Conservation (phyloP, 495 filamentous ascomycete species). For the Mytilinidion resinicola region DNA sequence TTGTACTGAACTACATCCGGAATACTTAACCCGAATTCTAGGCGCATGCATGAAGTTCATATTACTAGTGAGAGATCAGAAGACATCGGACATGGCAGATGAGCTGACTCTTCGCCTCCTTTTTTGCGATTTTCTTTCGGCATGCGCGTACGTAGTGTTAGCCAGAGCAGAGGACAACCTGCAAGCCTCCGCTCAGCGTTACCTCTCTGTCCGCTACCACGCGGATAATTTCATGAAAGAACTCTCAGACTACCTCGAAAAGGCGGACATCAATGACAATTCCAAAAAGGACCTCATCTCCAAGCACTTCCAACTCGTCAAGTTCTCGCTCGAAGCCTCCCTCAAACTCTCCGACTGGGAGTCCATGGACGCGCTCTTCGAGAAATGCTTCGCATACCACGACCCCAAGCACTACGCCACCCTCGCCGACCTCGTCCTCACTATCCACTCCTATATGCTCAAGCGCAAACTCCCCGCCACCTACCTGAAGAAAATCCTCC, state of each 20-base stretch:
- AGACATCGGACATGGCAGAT: slow-evolving; percentile 33
- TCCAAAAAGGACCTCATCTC: slow-evolving; percentile 47
- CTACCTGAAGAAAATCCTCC: no score
- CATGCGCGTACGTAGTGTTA: slow-evolving; percentile 51
- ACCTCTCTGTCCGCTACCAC: slow-evolving; percentile 51
- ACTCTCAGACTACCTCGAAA: slow-evolving; percentile 28
- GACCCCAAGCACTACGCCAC: slow-evolving; percentile 29
- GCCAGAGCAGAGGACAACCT: slow-evolving; percentile 60
- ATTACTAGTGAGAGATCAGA: slow-evolving; percentile 50
- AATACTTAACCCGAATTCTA: slow-evolving; percentile 51
- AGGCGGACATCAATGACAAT: slow-evolving; percentile 38
- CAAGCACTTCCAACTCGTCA: slow-evolving; percentile 58
- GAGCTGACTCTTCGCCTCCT: slow-evolving; percentile 55
- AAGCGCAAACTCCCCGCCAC: slow-evolving; percentile 1
- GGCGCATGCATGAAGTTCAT: slow-evolving; percentile 57
- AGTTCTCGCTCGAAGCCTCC: slow-evolving; percentile 73
- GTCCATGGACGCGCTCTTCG: slow-evolving; percentile 53
- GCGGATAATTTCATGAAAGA: slow-evolving; percentile 47
- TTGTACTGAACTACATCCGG: slow-evolving; percentile 48
- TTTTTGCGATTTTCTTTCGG: slow-evolving; percentile 63
- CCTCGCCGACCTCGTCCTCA: slow-evolving; percentile 34
- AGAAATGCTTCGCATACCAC: slow-evolving; percentile 33
- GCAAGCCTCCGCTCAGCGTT: slow-evolving; percentile 49
- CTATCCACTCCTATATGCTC: slow-evolving; percentile 22
- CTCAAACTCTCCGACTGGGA: slow-evolving; percentile 62